Evolutionary conservation across 2,329 filamentous ascomycete species (phyloP), one percentile per base, ranked within the genome.

Genomic region (Aspergillus texensis): DNA sequence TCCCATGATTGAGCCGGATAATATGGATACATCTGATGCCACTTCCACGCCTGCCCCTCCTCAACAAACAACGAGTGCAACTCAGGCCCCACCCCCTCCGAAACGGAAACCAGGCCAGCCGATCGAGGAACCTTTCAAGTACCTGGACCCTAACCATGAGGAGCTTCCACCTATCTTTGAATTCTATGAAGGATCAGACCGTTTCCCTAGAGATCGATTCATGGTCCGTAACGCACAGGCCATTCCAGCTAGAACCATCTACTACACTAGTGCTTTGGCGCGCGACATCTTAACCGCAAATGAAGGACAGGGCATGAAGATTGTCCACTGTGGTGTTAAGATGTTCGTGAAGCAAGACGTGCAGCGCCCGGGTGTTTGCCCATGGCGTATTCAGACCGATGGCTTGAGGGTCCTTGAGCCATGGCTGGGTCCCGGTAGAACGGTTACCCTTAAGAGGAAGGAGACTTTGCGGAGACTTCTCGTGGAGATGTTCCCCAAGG

Each of bases 301-400:
- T 76, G 93, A 97, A 78, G 92, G 93, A 50, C 89, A 91, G 32
- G 93, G 93, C 53, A 90, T 98, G 79, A 96, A 95, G 77, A 97
- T 99, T 75, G 91, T 99, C 57, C 95, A 99, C 79, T 94, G 91
- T 57, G 95, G 95, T 67, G 94, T 99, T 39, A 96, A 96, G 81
- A 98, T 98, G 93, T 99, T 96, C 77, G 95, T 98, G 84, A 97
- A 96, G 83, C 94, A 98, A 78, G 93, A 97, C 74, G 91, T 92
- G 0, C 94, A 96, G 64, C 91, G 89, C 6, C 89, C 90, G 41
- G 90, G 94, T 60, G 91, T 95, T 39, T 97, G 94, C 82, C 87
- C 90, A 63, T 99, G 95, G 95, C 89, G 95, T 54, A 95, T 99
- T 71, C 95, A 99, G 83, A 91, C 90, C 14, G 95, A 99, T 79